phyloP scores from a whole-genome alignment of 2,329 filamentous ascomycete species.

The Myriosclerotinia curreyana region DNA sequence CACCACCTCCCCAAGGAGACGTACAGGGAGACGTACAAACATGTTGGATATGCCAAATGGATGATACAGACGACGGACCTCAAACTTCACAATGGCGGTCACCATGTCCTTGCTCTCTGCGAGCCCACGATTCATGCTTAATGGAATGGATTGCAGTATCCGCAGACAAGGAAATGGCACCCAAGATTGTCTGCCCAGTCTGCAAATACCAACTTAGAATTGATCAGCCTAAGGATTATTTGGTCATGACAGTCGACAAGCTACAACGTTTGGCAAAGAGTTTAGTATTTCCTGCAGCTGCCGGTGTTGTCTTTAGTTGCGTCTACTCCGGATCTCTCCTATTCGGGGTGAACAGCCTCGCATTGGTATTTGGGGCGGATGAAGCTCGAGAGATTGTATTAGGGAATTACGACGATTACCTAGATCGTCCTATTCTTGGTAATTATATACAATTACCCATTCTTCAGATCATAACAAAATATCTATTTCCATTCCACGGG shows the following conservation, averaged over 20 bases:
- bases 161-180: conserved; percentile 64
- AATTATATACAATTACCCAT: conserved; percentile 7
- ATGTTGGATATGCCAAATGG: conserved; percentile 64
- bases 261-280: conserved; percentile 29
- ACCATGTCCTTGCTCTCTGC: conserved; percentile 86
- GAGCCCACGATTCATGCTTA: conserved; percentile 85
- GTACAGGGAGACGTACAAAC: conserved; percentile 41
- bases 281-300: conserved; percentile 35
- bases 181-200: conserved; percentile 77
- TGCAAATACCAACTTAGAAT: conserved; percentile 82
- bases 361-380: conserved; percentile 62
- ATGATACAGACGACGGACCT: conserved; percentile 49
- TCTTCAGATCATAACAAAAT: not conserved
- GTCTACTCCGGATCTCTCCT: conserved; percentile 51
- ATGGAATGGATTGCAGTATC: conserved; percentile 80
- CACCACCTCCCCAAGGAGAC: conserved; percentile 21
- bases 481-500: conserved; percentile 34
- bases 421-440: conserved; percentile 7
- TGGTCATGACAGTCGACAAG: conserved; percentile 50
- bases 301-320: conserved; percentile 41
- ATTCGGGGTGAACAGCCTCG: conserved; percentile 61
- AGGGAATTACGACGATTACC: conserved; percentile 8
- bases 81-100: conserved; percentile 67
- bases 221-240: conserved; percentile 67
- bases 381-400: conserved; percentile 46